These are phyloP conservation scores for Fusarium equiseti DNA, from an alignment of 2,329 filamentous ascomycete species.

Conservation along the genomic window DNA sequence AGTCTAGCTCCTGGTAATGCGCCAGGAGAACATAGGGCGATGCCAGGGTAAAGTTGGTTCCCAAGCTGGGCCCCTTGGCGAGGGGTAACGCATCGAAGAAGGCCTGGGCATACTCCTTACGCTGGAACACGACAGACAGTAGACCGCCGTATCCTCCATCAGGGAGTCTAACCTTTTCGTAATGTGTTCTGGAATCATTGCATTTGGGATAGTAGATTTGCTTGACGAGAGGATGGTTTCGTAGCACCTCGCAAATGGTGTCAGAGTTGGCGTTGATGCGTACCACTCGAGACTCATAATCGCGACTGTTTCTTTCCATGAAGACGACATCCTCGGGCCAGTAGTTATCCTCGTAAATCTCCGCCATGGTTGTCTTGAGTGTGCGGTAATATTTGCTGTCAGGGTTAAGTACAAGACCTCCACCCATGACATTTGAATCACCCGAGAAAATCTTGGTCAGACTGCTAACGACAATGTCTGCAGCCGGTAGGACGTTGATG, in stretches of 20 bases:
- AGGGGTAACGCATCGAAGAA: constrained; percentile 91
- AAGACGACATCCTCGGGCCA: constrained; percentile 96
- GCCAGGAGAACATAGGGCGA: constrained; percentile 93
- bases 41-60: constrained; percentile 94
- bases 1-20: constrained; percentile 92
- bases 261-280: constrained; percentile 90
- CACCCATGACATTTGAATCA: constrained; percentile 98
- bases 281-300: constrained; percentile 85
- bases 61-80: constrained; percentile 92
- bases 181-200: constrained; percentile 75
- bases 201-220: constrained; percentile 89
- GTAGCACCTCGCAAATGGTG: constrained; percentile 80
- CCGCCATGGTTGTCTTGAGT: constrained; percentile 74
- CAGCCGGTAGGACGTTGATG: constrained; percentile 88
- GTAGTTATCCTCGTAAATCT: constrained; percentile 86
- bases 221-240: constrained; percentile 73
- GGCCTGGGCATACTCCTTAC: constrained; percentile 75
- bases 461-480: constrained; percentile 93
- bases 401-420: constrained; percentile 74
- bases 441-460: constrained; percentile 98
- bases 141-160: constrained; percentile 90
- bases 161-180: constrained; percentile 81
- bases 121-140: constrained; percentile 84
- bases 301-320: constrained; percentile 94
- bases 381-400: constrained; percentile 75